Evolutionary conservation across 495 filamentous ascomycete genomes (phyloP).

Genomic region (Neurospora discreta): DNA sequence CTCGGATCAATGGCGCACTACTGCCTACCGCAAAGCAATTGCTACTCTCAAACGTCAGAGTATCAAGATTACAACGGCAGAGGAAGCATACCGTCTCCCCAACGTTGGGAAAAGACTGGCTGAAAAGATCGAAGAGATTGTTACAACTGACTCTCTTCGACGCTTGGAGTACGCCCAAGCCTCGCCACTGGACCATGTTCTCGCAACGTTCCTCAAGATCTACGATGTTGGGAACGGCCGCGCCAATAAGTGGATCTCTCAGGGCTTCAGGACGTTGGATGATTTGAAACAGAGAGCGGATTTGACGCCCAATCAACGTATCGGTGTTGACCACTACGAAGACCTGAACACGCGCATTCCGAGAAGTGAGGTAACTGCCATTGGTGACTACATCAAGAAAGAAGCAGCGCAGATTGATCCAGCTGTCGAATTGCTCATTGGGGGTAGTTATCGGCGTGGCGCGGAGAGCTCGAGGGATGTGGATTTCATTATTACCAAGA

Average conservation of each 20-base stretch:
- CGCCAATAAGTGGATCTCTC: conserved; percentile 66
- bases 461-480: conserved; percentile 66
- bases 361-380: conserved; percentile 59
- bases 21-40: conserved; percentile 75
- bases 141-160: conserved; percentile 56
- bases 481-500: conserved; percentile 76
- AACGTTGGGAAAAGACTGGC: conserved; percentile 70
- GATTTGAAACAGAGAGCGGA: conserved; percentile 55
- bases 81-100: conserved; percentile 57
- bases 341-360: conserved; percentile 81
- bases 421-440: conserved; percentile 51
- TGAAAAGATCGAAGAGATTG: conserved; percentile 87
- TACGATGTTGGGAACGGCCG: conserved; percentile 67
- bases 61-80: conserved; percentile 51
- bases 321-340: conserved; percentile 72
- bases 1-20: conserved; percentile 67
- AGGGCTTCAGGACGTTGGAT: conserved; percentile 63
- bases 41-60: conserved; percentile 56
- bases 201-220: conserved; percentile 62
- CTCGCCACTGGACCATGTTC: conserved; percentile 50
- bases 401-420: conserved; percentile 52
- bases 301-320: conserved; percentile 60
- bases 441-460: conserved; percentile 82
- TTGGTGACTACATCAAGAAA: conserved; percentile 56
- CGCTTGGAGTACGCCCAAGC: conserved; percentile 56